phyloP scores from a whole-genome alignment of 306 rosid species.

The Vigna reflexopilosa region DNA sequence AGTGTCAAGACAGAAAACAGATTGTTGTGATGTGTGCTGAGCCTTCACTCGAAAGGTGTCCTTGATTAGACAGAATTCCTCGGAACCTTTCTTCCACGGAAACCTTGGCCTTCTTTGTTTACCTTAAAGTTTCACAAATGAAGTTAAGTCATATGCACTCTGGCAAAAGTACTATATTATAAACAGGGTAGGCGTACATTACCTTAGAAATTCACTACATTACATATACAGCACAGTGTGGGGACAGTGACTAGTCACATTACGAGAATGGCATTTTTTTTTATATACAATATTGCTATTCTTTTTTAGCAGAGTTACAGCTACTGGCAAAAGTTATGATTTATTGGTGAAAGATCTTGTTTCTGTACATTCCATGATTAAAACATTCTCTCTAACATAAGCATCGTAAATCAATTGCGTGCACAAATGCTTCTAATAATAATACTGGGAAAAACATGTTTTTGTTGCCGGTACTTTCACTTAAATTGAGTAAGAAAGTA shows the following conservation, averaged over 20 bases:
- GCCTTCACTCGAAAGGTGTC: constrained; percentile 42
- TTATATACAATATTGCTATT: background rate
- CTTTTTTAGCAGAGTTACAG: background rate
- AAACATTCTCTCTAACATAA: no score
- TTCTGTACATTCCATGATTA: background rate
- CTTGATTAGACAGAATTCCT: constrained; percentile 56
- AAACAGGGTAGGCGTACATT: background rate
- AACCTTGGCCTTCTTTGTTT: constrained; percentile 59
- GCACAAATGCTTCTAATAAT: no score
- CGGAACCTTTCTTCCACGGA: constrained; percentile 57
- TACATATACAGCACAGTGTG: background rate
- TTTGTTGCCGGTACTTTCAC: no score
- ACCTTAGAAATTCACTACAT: background rate
- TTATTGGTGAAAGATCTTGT: background rate
- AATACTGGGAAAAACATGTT: no score
- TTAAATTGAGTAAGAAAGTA: no score
- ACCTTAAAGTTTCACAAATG: constrained; percentile 48
- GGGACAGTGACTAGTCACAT: background rate
- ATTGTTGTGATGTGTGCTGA: background rate
- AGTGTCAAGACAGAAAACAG: background rate
- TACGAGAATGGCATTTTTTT: background rate
- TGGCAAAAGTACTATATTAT: background rate
- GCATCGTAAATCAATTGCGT: no score
- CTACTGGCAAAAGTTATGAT: background rate
- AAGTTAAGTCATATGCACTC: constrained; percentile 1